These are phyloP conservation scores for Pluteus cervinus DNA, from an alignment of 768 basidiomycete species.

Conservation along the genomic window DNA sequence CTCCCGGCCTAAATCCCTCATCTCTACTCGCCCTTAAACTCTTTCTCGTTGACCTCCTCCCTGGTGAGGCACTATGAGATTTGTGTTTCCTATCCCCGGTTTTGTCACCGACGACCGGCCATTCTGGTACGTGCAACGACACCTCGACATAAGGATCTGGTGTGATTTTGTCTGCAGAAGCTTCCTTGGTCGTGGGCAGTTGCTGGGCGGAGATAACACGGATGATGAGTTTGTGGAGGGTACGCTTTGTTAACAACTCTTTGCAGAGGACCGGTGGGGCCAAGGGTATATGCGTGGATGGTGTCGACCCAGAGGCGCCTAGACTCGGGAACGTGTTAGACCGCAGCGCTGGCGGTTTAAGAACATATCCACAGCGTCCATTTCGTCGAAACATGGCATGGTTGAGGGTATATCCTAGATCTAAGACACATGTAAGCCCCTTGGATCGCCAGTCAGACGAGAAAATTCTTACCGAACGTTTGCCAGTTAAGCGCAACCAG, in stretches of 20 bases:
- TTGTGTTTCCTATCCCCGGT: too few species aligned
- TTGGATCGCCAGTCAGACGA: too few species aligned
- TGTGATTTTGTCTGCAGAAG: conserved; percentile 46
- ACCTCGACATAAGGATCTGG: conserved; percentile 79
- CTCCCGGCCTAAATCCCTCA: too few species aligned
- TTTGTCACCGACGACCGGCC: too few species aligned
- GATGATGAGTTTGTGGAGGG: conserved; percentile 19
- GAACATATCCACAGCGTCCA: conserved; percentile 84
- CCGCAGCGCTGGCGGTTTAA: conserved; percentile 83
- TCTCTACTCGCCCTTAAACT: too few species aligned
- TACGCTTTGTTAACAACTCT: conserved; percentile 49
- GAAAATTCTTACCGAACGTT: conserved; percentile 67
- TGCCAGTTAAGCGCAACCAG: conserved; percentile 97
- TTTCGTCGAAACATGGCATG: conserved; percentile 94
- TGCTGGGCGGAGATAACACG: conserved; percentile 87
- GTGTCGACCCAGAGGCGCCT: background rate
- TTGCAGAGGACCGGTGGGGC: conserved; percentile 44
- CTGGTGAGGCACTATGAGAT: too few species aligned
- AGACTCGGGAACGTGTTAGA: too few species aligned
- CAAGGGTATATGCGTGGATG: background rate
- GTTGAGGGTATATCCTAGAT: conserved; percentile 89
- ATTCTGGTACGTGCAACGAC: conserved; percentile 70
- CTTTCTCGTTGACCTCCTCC: too few species aligned
- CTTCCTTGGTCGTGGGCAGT: conserved; percentile 68
- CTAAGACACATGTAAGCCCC: conserved; percentile 33